Base-by-base conservation (phyloP, 148 eudicot genomes). In the Amaranthus cruentus region DNA sequence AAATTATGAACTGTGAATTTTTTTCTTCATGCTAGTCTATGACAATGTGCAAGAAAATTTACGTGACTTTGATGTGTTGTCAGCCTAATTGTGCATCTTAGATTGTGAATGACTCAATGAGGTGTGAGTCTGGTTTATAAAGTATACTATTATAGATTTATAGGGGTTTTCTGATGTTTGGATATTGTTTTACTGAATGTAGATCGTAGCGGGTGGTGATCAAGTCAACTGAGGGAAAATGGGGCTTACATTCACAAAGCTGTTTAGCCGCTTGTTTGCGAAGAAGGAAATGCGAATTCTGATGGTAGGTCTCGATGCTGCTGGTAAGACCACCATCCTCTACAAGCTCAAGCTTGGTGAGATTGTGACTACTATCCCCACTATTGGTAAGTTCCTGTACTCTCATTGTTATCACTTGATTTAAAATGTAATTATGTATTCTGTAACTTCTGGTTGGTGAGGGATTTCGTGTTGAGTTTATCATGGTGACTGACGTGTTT, bases 311-410 rank as follows among this genome's bases (percentile, higher is more conserved):
- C 86, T 88, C 50, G 91, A 88, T 73, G 91, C 91, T 0, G 91
- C 91, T 88, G 88, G 91, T 88, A 88, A 87, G 84, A 88, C 91
- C 51, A 85, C 91, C 76, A 88, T 88, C 52, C 80, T 88, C 54
- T 88, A 88, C 83, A 88, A 88, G 86, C 91, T 88, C 78, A 88
- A 88, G 87, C 91, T 88, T 52, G 91, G 91, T 14, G 91, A 88
- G 83, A 88, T 88, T 52, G 91, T 85, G 56, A 88, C 91, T 12
- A 88, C 91, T 62, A 88, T 88, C 71, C 91, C 91, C 50, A 88
- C 91, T 77, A 88, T 88, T 49, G 91, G 91, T 88, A 79, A 75
- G 87, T 80, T 54, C 6, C 57, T 54, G 13, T 70, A 64, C 64
- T 56, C 46, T 58, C 53, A 6, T 21, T 6, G 2, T 15, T 18